phyloP scores from a whole-genome alignment of 192 early-diverging fungal genomes.

The Dissophora globulifera region DNA sequence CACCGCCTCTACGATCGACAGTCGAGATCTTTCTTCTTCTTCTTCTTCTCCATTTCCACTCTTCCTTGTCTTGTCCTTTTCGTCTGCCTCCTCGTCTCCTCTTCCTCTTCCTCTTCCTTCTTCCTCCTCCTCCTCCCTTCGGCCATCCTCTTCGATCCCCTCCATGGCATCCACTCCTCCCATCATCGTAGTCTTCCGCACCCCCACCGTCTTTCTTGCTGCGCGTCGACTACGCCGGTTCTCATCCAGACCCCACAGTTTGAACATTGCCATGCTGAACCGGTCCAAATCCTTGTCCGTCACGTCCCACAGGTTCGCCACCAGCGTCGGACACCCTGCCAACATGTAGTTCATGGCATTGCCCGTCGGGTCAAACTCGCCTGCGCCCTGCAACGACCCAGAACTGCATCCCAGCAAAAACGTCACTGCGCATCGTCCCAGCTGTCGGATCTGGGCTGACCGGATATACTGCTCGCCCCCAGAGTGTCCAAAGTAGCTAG shows the following conservation, averaged over 20 bases:
- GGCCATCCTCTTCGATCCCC: background rate
- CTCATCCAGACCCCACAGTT: conserved; percentile 73
- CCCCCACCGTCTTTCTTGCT: background rate
- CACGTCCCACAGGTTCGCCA: conserved; percentile 98
- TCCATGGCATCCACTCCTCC: background rate
- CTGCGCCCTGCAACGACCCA: conserved; percentile 74
- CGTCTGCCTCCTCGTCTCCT: too few species aligned
- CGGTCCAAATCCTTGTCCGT: conserved; percentile 96
- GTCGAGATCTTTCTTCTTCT: background rate
- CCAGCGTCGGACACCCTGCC: conserved; percentile 84
- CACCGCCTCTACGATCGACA: conserved; percentile 83
- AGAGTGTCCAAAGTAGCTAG: conserved; percentile 94
- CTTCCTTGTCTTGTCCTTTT: conserved; percentile 1
- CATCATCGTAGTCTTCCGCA: background rate
- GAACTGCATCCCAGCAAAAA: conserved; percentile 96
- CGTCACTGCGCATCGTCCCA: conserved; percentile 78
- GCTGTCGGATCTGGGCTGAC: conserved; percentile 69
- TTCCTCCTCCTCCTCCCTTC: background rate
- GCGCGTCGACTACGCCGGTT: conserved; percentile 10
- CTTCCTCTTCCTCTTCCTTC: background rate
- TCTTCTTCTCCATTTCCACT: background rate
- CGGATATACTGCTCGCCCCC: conserved; percentile 87
- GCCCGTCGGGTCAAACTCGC: conserved; percentile 93
- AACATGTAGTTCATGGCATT: conserved; percentile 86
- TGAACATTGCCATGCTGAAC: conserved; percentile 78